Percentiles rank a stretch among this genome's conserved stretches.
Evolutionary conservation across 2,329 filamentous ascomycete genomes (phyloP).

Genomic region (Talaromyces sp.): DNA sequence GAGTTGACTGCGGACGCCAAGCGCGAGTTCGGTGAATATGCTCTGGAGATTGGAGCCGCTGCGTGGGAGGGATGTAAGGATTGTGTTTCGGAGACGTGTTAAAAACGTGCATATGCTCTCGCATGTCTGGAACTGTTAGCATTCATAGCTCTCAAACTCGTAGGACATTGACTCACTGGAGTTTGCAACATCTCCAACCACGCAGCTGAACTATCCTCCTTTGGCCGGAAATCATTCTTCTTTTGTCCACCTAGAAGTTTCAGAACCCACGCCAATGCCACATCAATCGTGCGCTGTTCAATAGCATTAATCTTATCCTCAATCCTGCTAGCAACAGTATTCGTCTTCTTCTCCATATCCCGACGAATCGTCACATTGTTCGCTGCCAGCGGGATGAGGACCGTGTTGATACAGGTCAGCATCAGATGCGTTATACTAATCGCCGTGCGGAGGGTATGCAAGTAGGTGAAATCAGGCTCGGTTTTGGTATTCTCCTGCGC

Average conservation of each 20-base stretch:
- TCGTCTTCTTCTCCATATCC: slow-evolving; percentile 80
- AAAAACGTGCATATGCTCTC: slow-evolving; percentile 77
- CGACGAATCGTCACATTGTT: slow-evolving; percentile 84
- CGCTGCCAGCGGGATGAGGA: slow-evolving; percentile 83
- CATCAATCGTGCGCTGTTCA: slow-evolving; percentile 64
- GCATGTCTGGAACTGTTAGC: slow-evolving; percentile 55
- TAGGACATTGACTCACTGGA: slow-evolving; percentile 36
- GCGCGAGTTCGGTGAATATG: slow-evolving; percentile 77
- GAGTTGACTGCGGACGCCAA: slow-evolving; percentile 70
- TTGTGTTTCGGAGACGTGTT: slow-evolving; percentile 57
- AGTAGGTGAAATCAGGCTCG: slow-evolving; percentile 82
- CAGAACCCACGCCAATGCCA: slow-evolving; percentile 68
- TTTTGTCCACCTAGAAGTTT: slow-evolving; percentile 71
- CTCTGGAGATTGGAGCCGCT: slow-evolving; percentile 72
- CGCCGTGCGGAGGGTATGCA: slow-evolving; percentile 71
- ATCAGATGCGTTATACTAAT: slow-evolving; percentile 90
- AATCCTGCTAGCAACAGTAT: slow-evolving; percentile 66
- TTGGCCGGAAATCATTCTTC: slow-evolving; percentile 86
- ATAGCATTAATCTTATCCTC: slow-evolving; percentile 76
- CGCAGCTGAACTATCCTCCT: slow-evolving; percentile 55
- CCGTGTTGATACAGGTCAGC: slow-evolving; percentile 83
- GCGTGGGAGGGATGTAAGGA: slow-evolving; percentile 57
- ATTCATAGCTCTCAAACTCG: not conserved
- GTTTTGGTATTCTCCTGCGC: slow-evolving; percentile 72
- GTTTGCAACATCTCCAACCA: slow-evolving; percentile 76